Base-by-base conservation (phyloP, 345 rosid genomes). In the Heritiera littoralis region DNA sequence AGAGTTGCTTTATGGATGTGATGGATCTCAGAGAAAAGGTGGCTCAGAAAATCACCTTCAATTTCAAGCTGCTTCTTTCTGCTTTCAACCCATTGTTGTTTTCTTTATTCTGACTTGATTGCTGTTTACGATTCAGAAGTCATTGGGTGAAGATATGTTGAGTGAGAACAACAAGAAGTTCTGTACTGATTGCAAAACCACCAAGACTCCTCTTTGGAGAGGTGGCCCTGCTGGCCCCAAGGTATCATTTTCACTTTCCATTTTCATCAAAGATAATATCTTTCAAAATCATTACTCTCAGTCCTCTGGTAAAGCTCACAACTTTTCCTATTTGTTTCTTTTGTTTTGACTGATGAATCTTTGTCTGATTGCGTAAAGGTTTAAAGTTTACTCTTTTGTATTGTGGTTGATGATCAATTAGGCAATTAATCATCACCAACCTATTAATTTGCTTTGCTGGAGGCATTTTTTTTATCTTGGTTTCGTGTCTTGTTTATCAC, bases 181-280 rank as follows among this genome's bases (percentile, higher is more conserved):
- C 51, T 95, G 98, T 58, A 58, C 83, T 67, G 92, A 88, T 56
- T 93, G 98, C 84, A 90, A 86, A 60, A 90, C 95, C 76, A 90
- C 95, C 9, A 89, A 81, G 85, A 95, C 98, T 17, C 98, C 98
- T 35, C 83, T 93, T 83, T 95, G 98, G 98, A 87, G 98, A 87
- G 89, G 89, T 78, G 98, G 98, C 35, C 98, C 97, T 52, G 82
- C 90, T 72, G 98, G 97, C 18, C 98, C 98, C 30, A 93, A 91
- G 92, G 98, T 92, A 68, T 11, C 38, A 75, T 17, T 78, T 2
- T 20, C 12, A 6, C 6, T 75, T 32, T n/a, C 43, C 55, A 11
- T 14, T 28, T 35, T 45, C 43, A 15, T 48, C 3, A 23, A 9
- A 41, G 1, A 7, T 65, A 1, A 8, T 51, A 56, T 61, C 17